phyloP scores from a whole-genome alignment of 2,329 filamentous ascomycete species.

The Scytalidium lignicola region DNA sequence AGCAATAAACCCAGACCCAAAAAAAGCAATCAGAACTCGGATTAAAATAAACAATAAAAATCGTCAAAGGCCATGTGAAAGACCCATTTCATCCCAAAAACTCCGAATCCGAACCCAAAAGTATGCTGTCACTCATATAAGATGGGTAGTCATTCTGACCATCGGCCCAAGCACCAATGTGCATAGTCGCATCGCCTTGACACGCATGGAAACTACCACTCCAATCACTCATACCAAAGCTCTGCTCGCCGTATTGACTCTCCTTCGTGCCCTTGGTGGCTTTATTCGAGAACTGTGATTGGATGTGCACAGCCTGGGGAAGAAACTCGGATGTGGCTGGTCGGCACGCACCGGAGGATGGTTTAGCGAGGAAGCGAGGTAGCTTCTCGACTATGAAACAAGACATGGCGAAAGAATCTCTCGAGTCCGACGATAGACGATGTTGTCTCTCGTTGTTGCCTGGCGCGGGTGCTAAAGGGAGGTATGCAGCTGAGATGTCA shows the following conservation, averaged over 20 bases:
- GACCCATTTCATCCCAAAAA: not conserved
- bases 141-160: not conserved
- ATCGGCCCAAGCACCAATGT: constrained; percentile 13
- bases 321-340: constrained; percentile 3
- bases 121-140: not conserved
- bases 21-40: no score
- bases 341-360: not conserved
- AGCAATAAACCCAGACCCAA: no score
- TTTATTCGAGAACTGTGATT: constrained; percentile 3
- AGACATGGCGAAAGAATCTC: constrained; percentile 13
- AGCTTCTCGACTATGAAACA: constrained; percentile 12
- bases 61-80: no score
- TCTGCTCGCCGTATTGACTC: constrained; percentile 12
- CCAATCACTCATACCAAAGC: constrained; percentile 10
- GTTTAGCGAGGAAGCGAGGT: not conserved
- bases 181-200: constrained; percentile 8
- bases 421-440: constrained; percentile 8
- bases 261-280: constrained; percentile 11
- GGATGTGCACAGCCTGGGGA: constrained; percentile 7
- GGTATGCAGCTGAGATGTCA: constrained; percentile 4
- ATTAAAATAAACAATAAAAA: no score
- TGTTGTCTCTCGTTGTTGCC: constrained; percentile 11
- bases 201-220: constrained; percentile 5
- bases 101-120: not conserved
- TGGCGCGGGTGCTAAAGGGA: constrained; percentile 7